Evolutionary conservation across 805 yeast species (phyloP).

Genomic region (Pichia phayaonensis): DNA sequence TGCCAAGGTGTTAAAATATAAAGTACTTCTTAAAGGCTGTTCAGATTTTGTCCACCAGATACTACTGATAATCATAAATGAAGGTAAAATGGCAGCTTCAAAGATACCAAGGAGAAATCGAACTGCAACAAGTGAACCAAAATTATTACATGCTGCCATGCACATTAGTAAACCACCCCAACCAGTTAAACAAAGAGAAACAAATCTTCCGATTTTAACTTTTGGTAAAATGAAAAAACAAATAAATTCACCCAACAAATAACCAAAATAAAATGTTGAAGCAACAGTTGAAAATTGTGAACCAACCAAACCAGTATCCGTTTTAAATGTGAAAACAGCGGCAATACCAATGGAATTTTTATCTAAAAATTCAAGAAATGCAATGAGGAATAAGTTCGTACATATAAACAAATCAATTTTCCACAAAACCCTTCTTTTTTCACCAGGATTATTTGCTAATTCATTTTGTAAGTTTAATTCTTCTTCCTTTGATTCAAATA

Average conservation of each 20-base stretch:
- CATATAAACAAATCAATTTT: slow-evolving; percentile 4
- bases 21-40: slow-evolving; percentile 31
- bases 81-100: slow-evolving; percentile 31
- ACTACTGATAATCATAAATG: slow-evolving; percentile 25
- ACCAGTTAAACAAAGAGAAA: slow-evolving; percentile 22
- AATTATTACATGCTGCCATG: slow-evolving; percentile 29
- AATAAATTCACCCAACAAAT: slow-evolving; percentile 29
- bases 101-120: slow-evolving; percentile 30
- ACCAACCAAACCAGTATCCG: slow-evolving; percentile 32
- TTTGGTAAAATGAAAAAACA: slow-evolving; percentile 29
- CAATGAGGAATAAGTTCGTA: slow-evolving; percentile 2
- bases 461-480: background rate
- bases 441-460: background rate
- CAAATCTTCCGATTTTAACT: slow-evolving; percentile 36
- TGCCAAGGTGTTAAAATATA: slow-evolving; percentile 31
- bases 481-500: slow-evolving; percentile 1
- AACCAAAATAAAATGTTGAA: slow-evolving; percentile 35
- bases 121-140: slow-evolving; percentile 25
- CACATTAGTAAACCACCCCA: slow-evolving; percentile 32
- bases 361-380: slow-evolving; percentile 11
- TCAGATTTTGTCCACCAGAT: slow-evolving; percentile 28
- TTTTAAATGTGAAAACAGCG: slow-evolving; percentile 21
- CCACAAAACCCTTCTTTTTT: background rate
- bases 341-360: slow-evolving; percentile 27
- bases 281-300: slow-evolving; percentile 37